phyloP scores from a whole-genome alignment of 495 filamentous ascomycete genomes.

The Aspergillus leporis region DNA sequence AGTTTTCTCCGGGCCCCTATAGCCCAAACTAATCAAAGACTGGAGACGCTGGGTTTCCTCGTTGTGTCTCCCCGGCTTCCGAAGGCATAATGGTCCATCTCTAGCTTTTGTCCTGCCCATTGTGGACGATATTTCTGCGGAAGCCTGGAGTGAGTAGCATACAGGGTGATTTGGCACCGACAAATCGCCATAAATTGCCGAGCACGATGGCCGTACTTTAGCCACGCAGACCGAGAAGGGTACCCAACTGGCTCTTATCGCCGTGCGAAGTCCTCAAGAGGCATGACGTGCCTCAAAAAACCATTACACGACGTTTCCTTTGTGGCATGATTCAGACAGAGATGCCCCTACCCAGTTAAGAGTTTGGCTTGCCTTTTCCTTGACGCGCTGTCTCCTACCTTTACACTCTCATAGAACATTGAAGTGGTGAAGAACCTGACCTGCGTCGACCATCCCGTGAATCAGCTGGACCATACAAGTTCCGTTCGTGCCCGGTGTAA shows the following conservation, averaged over 20 bases:
- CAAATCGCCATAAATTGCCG: background rate
- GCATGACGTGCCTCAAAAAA: background rate
- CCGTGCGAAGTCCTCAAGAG: background rate
- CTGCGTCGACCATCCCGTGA: background rate
- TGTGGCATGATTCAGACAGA: background rate
- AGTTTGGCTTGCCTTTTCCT: background rate
- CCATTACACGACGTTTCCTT: background rate
- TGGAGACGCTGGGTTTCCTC: background rate
- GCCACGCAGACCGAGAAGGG: background rate
- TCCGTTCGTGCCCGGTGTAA: background rate
- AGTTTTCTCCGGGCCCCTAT: conserved; percentile 21
- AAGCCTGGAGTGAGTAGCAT: conserved; percentile 2
- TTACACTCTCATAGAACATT: background rate
- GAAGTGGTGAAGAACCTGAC: background rate
- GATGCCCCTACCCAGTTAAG: background rate
- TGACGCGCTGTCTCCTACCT: background rate
- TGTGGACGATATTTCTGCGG: background rate
- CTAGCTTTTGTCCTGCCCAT: background rate
- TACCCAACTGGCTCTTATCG: background rate
- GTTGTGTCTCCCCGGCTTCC: background rate
- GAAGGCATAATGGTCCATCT: background rate
- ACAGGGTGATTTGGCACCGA: background rate
- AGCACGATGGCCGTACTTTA: conserved; percentile 5
- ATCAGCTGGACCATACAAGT: background rate
- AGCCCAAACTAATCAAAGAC: background rate